Conservation (phyloP, 2,329 filamentous ascomycete genomes). For the Arthrobotrys conoides region DNA sequence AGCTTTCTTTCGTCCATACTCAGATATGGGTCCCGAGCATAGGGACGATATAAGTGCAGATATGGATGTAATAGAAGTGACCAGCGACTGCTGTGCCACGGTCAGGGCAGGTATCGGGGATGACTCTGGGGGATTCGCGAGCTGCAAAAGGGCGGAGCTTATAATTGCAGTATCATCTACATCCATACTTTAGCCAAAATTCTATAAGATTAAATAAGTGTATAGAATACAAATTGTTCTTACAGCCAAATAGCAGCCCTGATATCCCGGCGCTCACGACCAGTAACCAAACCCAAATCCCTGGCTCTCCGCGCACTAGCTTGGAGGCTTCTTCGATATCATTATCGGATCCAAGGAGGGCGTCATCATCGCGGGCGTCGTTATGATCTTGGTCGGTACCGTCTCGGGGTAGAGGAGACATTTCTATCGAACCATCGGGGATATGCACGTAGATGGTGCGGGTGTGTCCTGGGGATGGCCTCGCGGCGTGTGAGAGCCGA, state of each 20-base stretch:
- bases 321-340: constrained; percentile 54
- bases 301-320: constrained; percentile 47
- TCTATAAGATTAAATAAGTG: background rate
- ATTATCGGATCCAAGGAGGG: constrained; percentile 56
- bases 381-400: constrained; percentile 15
- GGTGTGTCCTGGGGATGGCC: constrained; percentile 4
- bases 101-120: constrained; percentile 70
- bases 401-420: constrained; percentile 44
- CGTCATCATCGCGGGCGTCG: constrained; percentile 50
- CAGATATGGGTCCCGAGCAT: constrained; percentile 76
- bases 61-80: constrained; percentile 78
- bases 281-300: constrained; percentile 71
- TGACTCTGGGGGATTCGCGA: constrained; percentile 73
- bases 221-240: constrained; percentile 63
- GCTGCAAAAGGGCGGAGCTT: constrained; percentile 77
- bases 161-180: constrained; percentile 78
- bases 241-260: constrained; percentile 78
- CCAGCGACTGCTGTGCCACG: constrained; percentile 78
- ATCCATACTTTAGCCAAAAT: constrained; percentile 11
- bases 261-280: constrained; percentile 77
- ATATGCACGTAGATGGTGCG: constrained; percentile 25
- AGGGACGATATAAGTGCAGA: constrained; percentile 77
- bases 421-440: constrained; percentile 46
- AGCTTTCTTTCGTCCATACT: constrained; percentile 74
- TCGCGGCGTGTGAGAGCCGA: constrained; percentile 29